These are phyloP conservation scores for Trichoderma koningii DNA, from an alignment of 2,329 filamentous ascomycete genomes.

Conservation along the genomic window DNA sequence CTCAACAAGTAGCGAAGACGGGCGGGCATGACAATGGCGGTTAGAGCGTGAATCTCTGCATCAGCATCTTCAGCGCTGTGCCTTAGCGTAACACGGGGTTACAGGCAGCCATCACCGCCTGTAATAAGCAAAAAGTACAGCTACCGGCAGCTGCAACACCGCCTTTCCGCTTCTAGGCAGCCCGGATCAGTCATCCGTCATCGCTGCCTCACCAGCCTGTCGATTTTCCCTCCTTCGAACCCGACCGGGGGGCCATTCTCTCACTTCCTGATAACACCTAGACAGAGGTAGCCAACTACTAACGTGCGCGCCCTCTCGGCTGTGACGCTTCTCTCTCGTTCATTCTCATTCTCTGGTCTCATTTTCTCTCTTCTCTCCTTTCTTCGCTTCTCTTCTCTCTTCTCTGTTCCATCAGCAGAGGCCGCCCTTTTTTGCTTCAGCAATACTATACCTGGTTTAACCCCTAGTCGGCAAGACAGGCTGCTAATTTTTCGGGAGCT, in stretches of 20 bases:
- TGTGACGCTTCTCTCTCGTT: not conserved
- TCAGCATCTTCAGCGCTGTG: not conserved
- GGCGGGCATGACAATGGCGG: not conserved
- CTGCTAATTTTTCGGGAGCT: slow-evolving; percentile 4
- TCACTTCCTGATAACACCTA: slow-evolving; percentile 4
- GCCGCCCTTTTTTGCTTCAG: not conserved
- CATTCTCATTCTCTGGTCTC: no score
- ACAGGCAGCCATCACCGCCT: not conserved
- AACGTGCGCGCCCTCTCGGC: not conserved
- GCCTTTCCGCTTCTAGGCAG: slow-evolving; percentile 16
- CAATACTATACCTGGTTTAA: not conserved
- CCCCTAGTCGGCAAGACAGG: not conserved
- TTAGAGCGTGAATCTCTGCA: slow-evolving; percentile 1
- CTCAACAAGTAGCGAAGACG: not conserved
- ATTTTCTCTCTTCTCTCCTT: not conserved
- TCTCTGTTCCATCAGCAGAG: not conserved
- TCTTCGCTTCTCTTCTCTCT: not conserved
- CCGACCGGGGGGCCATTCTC: slow-evolving; percentile 12
- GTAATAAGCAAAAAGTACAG: slow-evolving; percentile 2
- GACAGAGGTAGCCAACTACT: no score
- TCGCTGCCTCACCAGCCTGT: slow-evolving; percentile 20
- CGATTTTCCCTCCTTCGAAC: slow-evolving; percentile 24
- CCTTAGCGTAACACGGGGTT: not conserved
- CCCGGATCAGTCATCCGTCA: slow-evolving; percentile 25
- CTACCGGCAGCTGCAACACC: not conserved